Base-by-base conservation (phyloP, 164 flowering plant species). In the Aristolochia californica region DNA sequence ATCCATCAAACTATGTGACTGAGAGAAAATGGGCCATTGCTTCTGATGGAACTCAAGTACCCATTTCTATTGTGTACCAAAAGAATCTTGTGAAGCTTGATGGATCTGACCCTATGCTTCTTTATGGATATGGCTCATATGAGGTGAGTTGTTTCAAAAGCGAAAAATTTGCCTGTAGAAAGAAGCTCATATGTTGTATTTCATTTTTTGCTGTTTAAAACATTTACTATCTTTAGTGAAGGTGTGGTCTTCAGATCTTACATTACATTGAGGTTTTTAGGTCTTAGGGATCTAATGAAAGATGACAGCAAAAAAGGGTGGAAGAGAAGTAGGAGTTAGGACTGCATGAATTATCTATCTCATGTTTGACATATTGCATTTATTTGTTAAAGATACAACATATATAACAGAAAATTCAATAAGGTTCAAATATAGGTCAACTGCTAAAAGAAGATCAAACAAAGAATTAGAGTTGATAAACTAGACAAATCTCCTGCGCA, bases 81-180 rank as follows among this genome's bases (percentile, higher is more conserved):
- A 65, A 59, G 58, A 27, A 59, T 38, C 63, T 65, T 11, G 68
- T 65, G 23, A 65, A 65, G 55, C 68, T 43, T 71, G 93, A 91
- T 73, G 95, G 95, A 26, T 79, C 91, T 59, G 90, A 88, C 71
- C 96, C 98, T 43, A 62, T 88, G 27, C 70, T 84, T 60, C 88
- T 91, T 30, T 83, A 88, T 75, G 95, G 98, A 48, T 88, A 91
- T 74, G 98, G 98, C 62, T 88, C 98, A 34, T 91, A 91, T 72
- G 96, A 88, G 98, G 98, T 91, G 74, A 63, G 25, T 22, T 60
- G 34, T 43, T 21, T 13, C 13, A 34, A 21, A 12, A 34, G 11
- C 40, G 10, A 34, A 3, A 3, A 12, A 17, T 17, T 25, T 24
- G 18, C n/a, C 23, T 7, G 38, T 22, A 44, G 5, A 24, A 17